These are phyloP conservation scores for Aspergillus sclerotialis DNA, from an alignment of 2,329 filamentous ascomycete genomes.

Conservation along the genomic window DNA sequence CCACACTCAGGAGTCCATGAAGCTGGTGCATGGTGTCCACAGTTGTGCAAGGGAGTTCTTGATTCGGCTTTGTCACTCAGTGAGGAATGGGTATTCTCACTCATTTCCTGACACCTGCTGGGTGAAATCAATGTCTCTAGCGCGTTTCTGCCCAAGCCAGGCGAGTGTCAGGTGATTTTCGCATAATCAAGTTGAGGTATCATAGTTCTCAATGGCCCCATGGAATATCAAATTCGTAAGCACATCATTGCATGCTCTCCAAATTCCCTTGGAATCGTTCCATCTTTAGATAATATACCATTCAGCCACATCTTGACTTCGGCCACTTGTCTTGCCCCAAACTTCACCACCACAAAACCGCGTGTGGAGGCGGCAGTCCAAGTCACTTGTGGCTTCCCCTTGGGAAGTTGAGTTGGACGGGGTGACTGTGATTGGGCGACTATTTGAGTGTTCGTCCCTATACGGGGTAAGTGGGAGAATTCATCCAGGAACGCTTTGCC, in stretches of 20 bases:
- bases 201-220: background rate
- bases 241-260: background rate
- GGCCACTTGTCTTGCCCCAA: slow-evolving; percentile 1
- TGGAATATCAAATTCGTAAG: background rate
- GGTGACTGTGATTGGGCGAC: background rate
- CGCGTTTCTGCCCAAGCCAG: no score
- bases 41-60: no score
- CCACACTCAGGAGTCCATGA: no score
- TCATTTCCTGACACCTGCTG: no score
- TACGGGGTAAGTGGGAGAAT: slow-evolving; percentile 1
- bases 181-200: background rate
- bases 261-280: background rate
- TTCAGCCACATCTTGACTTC: slow-evolving; percentile 1
- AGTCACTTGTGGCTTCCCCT: background rate
- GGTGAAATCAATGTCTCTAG: no score
- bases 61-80: no score
- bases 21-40: no score
- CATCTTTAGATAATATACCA: background rate
- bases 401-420: background rate
- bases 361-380: slow-evolving; percentile 1
- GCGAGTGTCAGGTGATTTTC: background rate
- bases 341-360: background rate
- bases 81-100: no score
- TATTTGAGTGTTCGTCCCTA: background rate
- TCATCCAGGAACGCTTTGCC: background rate